Evolutionary conservation across 1,284 basidiomycete genomes (phyloP).

Genomic region (Cutaneotrichosporon sp.): DNA sequence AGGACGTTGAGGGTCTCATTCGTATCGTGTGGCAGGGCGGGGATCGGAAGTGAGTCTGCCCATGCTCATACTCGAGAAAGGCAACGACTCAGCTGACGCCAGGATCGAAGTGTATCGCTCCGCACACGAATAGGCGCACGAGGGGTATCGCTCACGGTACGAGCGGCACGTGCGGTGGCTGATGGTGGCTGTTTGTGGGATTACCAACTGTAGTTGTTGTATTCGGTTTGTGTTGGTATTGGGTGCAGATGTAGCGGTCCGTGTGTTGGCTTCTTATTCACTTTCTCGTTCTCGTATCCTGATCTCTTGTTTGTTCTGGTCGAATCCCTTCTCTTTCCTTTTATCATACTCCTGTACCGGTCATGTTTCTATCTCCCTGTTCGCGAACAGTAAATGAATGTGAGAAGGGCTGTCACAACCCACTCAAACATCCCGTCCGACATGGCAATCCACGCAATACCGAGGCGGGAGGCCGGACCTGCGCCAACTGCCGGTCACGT

Average conservation of each 20-base stretch:
- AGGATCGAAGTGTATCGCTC: conserved; percentile 8
- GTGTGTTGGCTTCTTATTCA: neutral
- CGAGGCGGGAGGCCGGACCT: neutral
- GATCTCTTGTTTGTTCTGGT: no score
- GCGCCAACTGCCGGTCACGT: neutral
- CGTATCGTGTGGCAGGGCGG: conserved; percentile 10
- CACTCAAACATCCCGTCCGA: neutral
- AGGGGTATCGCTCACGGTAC: no score
- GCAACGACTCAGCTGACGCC: neutral
- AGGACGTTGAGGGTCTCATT: conserved; percentile 7
- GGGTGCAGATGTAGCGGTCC: neutral
- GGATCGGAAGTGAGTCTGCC: conserved; percentile 10
- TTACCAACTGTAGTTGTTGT: neutral
- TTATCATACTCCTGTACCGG: neutral
- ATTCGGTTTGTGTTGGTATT: neutral
- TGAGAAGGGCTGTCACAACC: neutral
- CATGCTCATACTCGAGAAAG: neutral
- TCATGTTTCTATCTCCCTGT: neutral
- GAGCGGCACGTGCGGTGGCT: neutral
- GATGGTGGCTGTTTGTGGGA: neutral
- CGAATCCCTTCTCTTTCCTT: neutral
- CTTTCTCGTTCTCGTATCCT: neutral
- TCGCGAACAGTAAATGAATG: neutral
- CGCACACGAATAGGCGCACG: neutral
- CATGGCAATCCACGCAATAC: neutral